Conservation (phyloP, 345 rosid species). For the Lepidium sativum region DNA sequence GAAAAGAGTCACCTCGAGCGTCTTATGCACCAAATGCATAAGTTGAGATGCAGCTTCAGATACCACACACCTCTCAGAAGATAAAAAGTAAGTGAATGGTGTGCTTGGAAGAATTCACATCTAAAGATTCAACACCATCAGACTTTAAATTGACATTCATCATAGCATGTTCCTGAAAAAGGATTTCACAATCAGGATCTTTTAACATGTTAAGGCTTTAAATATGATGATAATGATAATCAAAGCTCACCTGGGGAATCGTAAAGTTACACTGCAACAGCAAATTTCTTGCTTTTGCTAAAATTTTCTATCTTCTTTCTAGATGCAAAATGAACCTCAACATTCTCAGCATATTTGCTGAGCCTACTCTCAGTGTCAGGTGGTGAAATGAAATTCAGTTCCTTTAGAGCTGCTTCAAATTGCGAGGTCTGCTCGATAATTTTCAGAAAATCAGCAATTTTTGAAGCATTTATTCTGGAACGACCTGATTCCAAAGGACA, state of each 20-base stretch:
- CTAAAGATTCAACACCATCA: constrained; percentile 21
- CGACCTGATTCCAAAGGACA: constrained; percentile 48
- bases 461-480: constrained; percentile 92
- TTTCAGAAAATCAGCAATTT: constrained; percentile 80
- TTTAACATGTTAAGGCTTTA: constrained; percentile 5
- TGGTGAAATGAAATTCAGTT: constrained; percentile 56
- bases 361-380: constrained; percentile 64
- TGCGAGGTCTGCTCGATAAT: constrained; percentile 50
- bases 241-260: constrained; percentile 54
- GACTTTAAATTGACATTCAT: constrained; percentile 24
- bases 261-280: constrained; percentile 72
- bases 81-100: constrained; percentile 65
- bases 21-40: constrained; percentile 75
- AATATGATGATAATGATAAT: not conserved
- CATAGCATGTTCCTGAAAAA: constrained; percentile 47
- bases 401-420: constrained; percentile 67
- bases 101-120: constrained; percentile 35
- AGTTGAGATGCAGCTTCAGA: constrained; percentile 80
- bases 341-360: constrained; percentile 76
- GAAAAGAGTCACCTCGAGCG: constrained; percentile 49
- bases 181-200: constrained; percentile 1
- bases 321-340: constrained; percentile 95
- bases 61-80: constrained; percentile 71
- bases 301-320: constrained; percentile 72
- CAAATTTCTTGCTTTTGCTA: constrained; percentile 80